Percentiles rank a stretch among this genome's conserved stretches.
phyloP scores from a whole-genome alignment of 352 stramenopile genomes.

The Aphanomyces invadans region DNA sequence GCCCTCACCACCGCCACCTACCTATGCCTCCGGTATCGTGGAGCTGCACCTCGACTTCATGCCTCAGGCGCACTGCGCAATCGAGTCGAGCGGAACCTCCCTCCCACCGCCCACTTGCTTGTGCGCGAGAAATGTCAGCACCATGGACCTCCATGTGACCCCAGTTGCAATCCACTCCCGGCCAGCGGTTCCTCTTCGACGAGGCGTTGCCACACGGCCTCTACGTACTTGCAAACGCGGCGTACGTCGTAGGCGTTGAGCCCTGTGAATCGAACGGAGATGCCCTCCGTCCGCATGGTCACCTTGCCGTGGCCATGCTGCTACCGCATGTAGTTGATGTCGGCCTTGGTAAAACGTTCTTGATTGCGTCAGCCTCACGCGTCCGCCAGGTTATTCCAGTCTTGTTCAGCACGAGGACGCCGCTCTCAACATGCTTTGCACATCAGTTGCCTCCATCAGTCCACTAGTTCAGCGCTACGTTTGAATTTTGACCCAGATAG shows the following conservation, averaged over 20 bases:
- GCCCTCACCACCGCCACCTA: slow-evolving; percentile 32
- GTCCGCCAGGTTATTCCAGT: background rate
- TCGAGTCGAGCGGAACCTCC: slow-evolving; percentile 32
- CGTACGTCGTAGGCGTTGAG: background rate
- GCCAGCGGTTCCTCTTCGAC: background rate
- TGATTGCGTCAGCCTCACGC: background rate
- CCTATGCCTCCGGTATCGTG: slow-evolving; percentile 24
- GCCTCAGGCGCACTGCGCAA: slow-evolving; percentile 34
- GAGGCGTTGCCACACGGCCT: background rate
- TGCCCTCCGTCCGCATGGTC: no score
- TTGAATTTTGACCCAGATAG: no score
- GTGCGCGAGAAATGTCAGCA: slow-evolving; percentile 33
- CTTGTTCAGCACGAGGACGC: background rate
- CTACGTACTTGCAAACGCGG: background rate
- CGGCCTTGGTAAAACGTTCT: background rate
- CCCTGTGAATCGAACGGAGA: background rate
- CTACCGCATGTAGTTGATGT: background rate
- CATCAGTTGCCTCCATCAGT: background rate
- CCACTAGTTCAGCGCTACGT: no score
- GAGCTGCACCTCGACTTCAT: slow-evolving; percentile 67
- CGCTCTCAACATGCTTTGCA: background rate
- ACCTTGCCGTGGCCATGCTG: background rate
- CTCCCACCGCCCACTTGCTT: slow-evolving; percentile 27
- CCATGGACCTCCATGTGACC: slow-evolving; percentile 26
- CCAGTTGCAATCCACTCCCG: slow-evolving; percentile 32